Percentiles rank a stretch among this genome's conserved stretches.
These are phyloP conservation scores for Diaporthe sp. DNA, from an alignment of 2,329 filamentous ascomycete species.

Conservation along the genomic window DNA sequence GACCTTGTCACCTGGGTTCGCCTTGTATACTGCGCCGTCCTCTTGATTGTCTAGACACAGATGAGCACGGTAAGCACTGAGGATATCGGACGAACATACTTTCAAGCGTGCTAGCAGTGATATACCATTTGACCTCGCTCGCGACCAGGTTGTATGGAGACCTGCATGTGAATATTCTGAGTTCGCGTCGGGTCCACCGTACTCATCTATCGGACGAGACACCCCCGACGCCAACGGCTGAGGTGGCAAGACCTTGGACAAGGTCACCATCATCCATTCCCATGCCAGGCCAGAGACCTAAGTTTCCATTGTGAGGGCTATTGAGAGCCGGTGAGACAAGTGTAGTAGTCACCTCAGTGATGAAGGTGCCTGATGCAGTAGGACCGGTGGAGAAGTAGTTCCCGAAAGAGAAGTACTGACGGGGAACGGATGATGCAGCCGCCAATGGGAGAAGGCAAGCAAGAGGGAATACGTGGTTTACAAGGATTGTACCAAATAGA, in stretches of 20 bases:
- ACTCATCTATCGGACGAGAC: not conserved
- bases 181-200: not conserved
- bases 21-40: slow-evolving; percentile 2
- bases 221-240: not conserved
- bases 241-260: slow-evolving; percentile 1
- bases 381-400: not conserved
- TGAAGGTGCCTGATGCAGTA: not conserved
- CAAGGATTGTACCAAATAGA: not conserved
- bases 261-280: not conserved
- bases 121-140: not conserved
- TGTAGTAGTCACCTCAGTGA: not conserved
- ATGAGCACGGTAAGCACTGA: not conserved
- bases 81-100: not conserved
- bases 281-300: not conserved
- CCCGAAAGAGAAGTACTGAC: not conserved
- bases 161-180: not conserved
- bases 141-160: not conserved
- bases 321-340: not conserved
- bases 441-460: not conserved
- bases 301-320: not conserved
- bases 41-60: not conserved
- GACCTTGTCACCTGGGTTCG: not conserved
- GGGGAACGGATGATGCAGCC: not conserved
- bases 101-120: not conserved
- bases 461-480: not conserved